Evolutionary conservation across 2,329 filamentous ascomycete species (phyloP).

Genomic region (Fusarium dlaminii): DNA sequence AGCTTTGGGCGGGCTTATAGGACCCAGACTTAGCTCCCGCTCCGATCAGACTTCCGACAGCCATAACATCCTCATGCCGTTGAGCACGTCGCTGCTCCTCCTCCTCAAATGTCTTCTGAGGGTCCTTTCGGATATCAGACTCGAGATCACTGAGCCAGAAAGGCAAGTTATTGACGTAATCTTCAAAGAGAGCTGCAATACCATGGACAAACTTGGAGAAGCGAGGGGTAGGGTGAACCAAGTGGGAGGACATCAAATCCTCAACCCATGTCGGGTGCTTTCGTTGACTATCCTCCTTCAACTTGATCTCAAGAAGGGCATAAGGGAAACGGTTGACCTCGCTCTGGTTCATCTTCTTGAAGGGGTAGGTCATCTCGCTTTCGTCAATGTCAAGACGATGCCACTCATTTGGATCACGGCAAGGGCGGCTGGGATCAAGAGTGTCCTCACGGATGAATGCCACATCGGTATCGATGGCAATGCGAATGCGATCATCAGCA

Average conservation of each 20-base stretch:
- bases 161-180: constrained; percentile 93
- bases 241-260: constrained; percentile 90
- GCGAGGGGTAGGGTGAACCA: constrained; percentile 86
- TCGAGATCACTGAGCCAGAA: constrained; percentile 96
- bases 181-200: constrained; percentile 89
- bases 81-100: constrained; percentile 87
- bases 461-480: constrained; percentile 92
- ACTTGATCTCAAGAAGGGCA: constrained; percentile 91
- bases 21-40: constrained; percentile 63
- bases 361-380: constrained; percentile 84
- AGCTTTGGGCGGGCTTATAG: constrained; percentile 70
- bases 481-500: constrained; percentile 86
- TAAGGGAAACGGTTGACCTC: constrained; percentile 93
- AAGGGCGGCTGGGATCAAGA: constrained; percentile 84
- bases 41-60: constrained; percentile 87
- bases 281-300: constrained; percentile 71
- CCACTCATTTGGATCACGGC: constrained; percentile 88
- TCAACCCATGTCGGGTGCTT: constrained; percentile 87
- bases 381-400: constrained; percentile 91
- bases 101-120: constrained; percentile 87
- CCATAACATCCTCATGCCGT: constrained; percentile 85
- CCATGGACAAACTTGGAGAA: constrained; percentile 99
- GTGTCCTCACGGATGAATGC: constrained; percentile 84
- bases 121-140: constrained; percentile 92
- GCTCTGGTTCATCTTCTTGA: constrained; percentile 85